Percentiles rank a stretch among this genome's conserved stretches.
phyloP scores from a whole-genome alignment of 2,329 filamentous ascomycete genomes.

The Sporothrix pseudoabietina region DNA sequence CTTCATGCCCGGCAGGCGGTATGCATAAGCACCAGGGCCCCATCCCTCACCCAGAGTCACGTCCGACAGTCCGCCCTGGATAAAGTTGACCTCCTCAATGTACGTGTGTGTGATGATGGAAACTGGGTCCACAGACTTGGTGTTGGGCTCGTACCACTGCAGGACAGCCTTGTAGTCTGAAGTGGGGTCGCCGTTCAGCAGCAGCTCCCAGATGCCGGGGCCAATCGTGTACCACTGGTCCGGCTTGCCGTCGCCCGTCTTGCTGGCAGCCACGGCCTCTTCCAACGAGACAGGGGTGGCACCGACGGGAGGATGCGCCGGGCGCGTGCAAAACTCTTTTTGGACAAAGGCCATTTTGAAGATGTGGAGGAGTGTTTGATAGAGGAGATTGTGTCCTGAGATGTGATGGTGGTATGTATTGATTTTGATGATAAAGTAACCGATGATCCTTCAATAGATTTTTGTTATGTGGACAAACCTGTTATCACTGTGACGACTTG shows the following conservation, averaged over 20 bases:
- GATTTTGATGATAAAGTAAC: neutral
- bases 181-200: slow-evolving; percentile 18
- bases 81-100: slow-evolving; percentile 25
- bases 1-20: slow-evolving; percentile 26
- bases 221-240: slow-evolving; percentile 26
- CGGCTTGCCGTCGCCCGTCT: neutral
- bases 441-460: neutral
- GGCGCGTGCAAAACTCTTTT: slow-evolving; percentile 18
- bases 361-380: neutral
- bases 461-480: neutral
- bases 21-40: slow-evolving; percentile 19
- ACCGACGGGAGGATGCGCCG: neutral
- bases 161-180: slow-evolving; percentile 20
- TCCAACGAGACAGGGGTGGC: neutral
- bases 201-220: slow-evolving; percentile 27
- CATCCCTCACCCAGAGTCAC: slow-evolving; percentile 20
- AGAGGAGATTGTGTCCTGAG: neutral
- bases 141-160: slow-evolving; percentile 25
- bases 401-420: neutral
- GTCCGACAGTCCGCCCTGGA: slow-evolving; percentile 16
- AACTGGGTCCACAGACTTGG: slow-evolving; percentile 4
- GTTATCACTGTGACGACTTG: neutral
- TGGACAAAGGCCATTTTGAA: slow-evolving; percentile 4
- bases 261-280: neutral
- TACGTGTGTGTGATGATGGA: slow-evolving; percentile 22